phyloP scores from a whole-genome alignment of 108 stramenopile genomes.

The Chaetoceros muelleri region DNA sequence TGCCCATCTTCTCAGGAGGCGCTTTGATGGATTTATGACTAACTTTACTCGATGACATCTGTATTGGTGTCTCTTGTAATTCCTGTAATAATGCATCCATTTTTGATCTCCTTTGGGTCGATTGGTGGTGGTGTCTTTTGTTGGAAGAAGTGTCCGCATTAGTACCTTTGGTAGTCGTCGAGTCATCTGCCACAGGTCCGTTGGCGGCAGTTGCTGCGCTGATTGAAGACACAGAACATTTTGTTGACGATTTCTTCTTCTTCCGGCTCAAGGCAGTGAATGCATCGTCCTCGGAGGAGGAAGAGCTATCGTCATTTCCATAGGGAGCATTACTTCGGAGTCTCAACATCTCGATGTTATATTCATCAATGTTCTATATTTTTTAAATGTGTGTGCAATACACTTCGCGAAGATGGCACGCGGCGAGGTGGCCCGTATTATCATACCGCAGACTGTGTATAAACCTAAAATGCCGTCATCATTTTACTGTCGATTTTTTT shows the following conservation, averaged over 20 bases:
- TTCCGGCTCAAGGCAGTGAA: not conserved
- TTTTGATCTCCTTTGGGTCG: slow-evolving; percentile 42
- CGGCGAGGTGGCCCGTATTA: too few species aligned
- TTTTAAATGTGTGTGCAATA: too few species aligned
- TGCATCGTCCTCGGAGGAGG: not conserved
- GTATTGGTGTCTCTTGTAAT: slow-evolving; percentile 28
- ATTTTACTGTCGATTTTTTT: too few species aligned
- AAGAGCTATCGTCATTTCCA: not conserved
- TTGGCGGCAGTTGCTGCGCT: too few species aligned
- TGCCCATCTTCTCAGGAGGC: slow-evolving; percentile 49
- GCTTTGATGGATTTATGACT: slow-evolving; percentile 12
- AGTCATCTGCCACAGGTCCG: not conserved
- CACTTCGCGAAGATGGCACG: too few species aligned
- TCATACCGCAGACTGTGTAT: too few species aligned
- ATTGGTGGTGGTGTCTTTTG: slow-evolving; percentile 31
- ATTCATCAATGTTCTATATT: too few species aligned
- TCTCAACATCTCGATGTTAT: too few species aligned
- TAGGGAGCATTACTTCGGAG: not conserved
- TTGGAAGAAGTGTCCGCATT: slow-evolving; percentile 9
- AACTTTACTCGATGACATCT: slow-evolving; percentile 4
- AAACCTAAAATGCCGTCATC: too few species aligned
- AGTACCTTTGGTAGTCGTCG: not conserved
- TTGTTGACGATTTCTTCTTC: not conserved
- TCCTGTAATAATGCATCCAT: slow-evolving; percentile 75
- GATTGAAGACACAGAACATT: not conserved